phyloP scores from a whole-genome alignment of 805 yeast species.

The Lipomyces lipofer region DNA sequence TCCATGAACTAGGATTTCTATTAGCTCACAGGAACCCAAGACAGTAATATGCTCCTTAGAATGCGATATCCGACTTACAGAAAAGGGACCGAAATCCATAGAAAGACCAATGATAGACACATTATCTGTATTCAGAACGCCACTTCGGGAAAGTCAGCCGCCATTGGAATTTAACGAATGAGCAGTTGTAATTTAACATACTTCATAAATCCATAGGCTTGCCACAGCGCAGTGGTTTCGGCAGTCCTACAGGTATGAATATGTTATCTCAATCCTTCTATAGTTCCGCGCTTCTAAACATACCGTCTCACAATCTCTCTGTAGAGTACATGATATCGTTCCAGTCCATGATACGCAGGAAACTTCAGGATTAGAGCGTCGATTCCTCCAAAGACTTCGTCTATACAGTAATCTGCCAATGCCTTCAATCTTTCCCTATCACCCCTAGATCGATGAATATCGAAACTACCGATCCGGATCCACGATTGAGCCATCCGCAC shows the following conservation, averaged over 20 bases:
- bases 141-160: constrained; percentile 42
- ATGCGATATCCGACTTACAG: constrained; percentile 39
- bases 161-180: neutral
- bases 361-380: too few relatives aligned
- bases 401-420: constrained; percentile 71
- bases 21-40: too few relatives aligned
- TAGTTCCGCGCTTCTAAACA: too few relatives aligned
- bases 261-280: too few relatives aligned
- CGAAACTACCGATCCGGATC: constrained; percentile 88
- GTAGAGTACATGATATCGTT: constrained; percentile 70
- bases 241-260: too few relatives aligned
- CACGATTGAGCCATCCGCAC: constrained; percentile 81
- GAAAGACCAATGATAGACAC: constrained; percentile 86
- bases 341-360: constrained; percentile 36
- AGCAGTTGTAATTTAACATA: too few relatives aligned
- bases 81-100: constrained; percentile 93
- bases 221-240: constrained; percentile 26
- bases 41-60: too few relatives aligned
- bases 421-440: constrained; percentile 62
- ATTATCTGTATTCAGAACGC: constrained; percentile 92
- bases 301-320: constrained; percentile 59
- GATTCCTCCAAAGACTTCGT: constrained; percentile 55
- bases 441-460: constrained; percentile 71
- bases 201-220: constrained; percentile 81
- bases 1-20: constrained; percentile 32